Evolutionary conservation across 2,329 filamentous ascomycete species (phyloP), one percentile per base, ranked within the genome.

Genomic region (Dactylellina cionopaga): DNA sequence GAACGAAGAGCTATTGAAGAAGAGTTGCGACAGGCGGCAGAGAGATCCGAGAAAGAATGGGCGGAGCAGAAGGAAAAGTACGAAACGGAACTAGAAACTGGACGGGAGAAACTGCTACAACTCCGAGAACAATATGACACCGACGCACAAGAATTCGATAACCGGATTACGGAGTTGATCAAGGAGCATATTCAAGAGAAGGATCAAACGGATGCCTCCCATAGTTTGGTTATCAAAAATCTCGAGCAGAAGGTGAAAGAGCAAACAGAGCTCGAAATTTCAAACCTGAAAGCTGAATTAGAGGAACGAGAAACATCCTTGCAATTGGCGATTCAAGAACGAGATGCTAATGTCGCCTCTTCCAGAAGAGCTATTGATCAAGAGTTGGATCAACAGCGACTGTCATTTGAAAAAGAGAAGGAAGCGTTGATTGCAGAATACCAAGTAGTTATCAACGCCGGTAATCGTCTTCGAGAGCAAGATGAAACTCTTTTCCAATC

Each of bases 401-500:
- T 15, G 7, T 13, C 19, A 2, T 63, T 54, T 11, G 51, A 71
- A n/a, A 71, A 71, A 24, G 66, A 71, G 33, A 71, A 64, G 24
- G 66, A 71, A 24, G 24, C 47, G 15, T 43, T 70, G 19, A 70
- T 62, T 17, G 65, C 65, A 39, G 65, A 70, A 15, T 63, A 70
- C 43, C 55, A 70, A 39, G 65, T 63, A 6, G 65, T 63, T 24
- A 70, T 70, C 47, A 63, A 62, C 10, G 65, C 65, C 17, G 51
- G 65, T 15, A 51, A 70, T 11, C 43, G 56, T 10, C 56, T 70
- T 5, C 44, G 65, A 37, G 65, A 70, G n/a, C 56, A 70, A 35
- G 66, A 71, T 22, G 37, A 37, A 9, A 25, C 58, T 15, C 10
- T 27, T 25, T 71, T 71, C 51, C 56, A 54, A 41, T 31, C 58